Percentiles rank a stretch among this genome's conserved stretches.
These are phyloP conservation scores for Aspergillus luchuensis DNA, from an alignment of 2,329 filamentous ascomycete species.

Conservation along the genomic window DNA sequence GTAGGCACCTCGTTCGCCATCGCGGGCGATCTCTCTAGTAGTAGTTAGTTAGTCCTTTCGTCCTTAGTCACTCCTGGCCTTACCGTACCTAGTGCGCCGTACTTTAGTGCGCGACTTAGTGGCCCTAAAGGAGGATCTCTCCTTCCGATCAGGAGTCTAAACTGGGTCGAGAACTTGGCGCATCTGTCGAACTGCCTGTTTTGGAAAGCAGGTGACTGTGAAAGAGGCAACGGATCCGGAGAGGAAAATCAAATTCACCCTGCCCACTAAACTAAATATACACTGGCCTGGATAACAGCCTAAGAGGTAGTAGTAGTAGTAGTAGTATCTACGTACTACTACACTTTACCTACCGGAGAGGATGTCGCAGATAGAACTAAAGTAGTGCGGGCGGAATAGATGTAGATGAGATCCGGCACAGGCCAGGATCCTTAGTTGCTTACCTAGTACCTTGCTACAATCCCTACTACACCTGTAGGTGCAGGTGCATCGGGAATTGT, in stretches of 20 bases:
- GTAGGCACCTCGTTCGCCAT: slow-evolving; percentile 5
- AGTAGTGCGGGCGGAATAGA: background rate
- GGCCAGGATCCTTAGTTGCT: background rate
- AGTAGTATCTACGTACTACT: background rate
- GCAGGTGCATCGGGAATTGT: background rate
- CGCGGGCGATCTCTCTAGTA: slow-evolving; percentile 5
- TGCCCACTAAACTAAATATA: background rate
- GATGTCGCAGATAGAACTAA: background rate
- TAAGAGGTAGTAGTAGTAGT: background rate
- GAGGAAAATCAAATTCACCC: slow-evolving; percentile 1
- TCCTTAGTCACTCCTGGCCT: background rate
- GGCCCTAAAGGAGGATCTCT: slow-evolving; percentile 1
- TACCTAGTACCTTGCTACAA: background rate
- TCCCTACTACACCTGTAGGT: background rate
- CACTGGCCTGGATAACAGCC: background rate
- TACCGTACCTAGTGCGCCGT: slow-evolving; percentile 4
- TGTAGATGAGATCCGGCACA: slow-evolving; percentile 1
- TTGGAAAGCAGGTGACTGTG: slow-evolving; percentile 5
- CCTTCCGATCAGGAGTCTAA: slow-evolving; percentile 12
- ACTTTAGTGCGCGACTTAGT: background rate
- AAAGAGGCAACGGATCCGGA: slow-evolving; percentile 5
- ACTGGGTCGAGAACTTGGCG: slow-evolving; percentile 17
- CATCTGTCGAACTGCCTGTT: slow-evolving; percentile 17
- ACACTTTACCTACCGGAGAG: background rate
- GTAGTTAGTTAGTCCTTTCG: background rate